Conservation (phyloP, 2,329 filamentous ascomycete genomes). For the Pyrenophora tritici-repentis region DNA sequence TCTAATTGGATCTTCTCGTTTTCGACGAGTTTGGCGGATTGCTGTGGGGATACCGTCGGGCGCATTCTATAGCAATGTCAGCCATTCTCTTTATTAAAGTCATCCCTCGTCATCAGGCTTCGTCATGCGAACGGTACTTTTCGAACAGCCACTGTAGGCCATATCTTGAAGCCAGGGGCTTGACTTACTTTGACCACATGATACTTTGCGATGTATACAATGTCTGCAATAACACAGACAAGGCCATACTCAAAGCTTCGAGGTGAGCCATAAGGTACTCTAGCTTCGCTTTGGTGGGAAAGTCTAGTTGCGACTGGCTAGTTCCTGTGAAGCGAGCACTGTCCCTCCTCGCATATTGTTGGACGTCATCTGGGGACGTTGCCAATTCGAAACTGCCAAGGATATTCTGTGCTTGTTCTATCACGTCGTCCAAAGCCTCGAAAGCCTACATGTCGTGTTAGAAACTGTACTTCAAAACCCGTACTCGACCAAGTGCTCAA, state of each 20-base stretch:
- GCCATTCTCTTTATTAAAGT: background rate
- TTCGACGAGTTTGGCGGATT: conserved; percentile 37
- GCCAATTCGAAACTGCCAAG: conserved; percentile 37
- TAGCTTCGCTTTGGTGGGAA: conserved; percentile 25
- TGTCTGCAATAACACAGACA: conserved; percentile 47
- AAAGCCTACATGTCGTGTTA: conserved; percentile 34
- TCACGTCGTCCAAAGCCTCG: conserved; percentile 41
- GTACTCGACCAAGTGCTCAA: no score
- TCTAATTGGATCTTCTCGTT: conserved; percentile 47
- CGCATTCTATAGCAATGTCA: conserved; percentile 26
- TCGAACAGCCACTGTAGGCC: no score
- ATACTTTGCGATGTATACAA: conserved; percentile 47
- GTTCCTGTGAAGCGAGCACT: conserved; percentile 2
- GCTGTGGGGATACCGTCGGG: conserved; percentile 40
- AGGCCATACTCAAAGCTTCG: conserved; percentile 41
- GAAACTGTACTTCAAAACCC: background rate
- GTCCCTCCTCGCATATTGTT: conserved; percentile 6
- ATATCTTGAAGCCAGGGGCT: background rate
- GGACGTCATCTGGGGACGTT: conserved; percentile 16
- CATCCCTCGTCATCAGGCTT: background rate
- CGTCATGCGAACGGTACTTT: no score
- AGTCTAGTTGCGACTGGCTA: conserved; percentile 14
- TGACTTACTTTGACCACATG: conserved; percentile 45
- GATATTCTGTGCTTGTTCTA: conserved; percentile 37
- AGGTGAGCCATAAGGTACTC: conserved; percentile 44